Evolutionary conservation across 192 early-diverging fungal genomes (phyloP).

Genomic region (Linnemannia schmuckeri): DNA sequence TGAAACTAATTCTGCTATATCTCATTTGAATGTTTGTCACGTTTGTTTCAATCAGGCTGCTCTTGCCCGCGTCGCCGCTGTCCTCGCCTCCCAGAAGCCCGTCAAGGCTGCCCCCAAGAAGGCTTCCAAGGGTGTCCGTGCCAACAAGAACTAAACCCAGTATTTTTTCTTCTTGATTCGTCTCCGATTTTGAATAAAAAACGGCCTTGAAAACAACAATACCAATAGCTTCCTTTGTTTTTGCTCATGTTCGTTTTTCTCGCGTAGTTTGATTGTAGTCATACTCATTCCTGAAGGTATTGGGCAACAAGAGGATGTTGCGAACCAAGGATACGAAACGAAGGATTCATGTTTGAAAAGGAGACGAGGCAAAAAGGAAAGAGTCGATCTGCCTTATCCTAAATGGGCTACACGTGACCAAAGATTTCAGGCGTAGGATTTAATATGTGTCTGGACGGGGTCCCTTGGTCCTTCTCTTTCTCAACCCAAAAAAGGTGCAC

Average conservation of each 20-base stretch:
- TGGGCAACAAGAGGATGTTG: background rate
- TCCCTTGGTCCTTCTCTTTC: constrained; percentile 41
- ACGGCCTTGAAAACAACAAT: constrained; percentile 11
- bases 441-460: background rate
- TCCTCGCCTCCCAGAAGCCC: constrained; percentile 74
- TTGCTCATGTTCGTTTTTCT: background rate
- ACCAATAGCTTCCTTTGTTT: background rate
- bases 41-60: constrained; percentile 63
- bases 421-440: background rate
- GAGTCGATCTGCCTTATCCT: no score
- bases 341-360: no score
- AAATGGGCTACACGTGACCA: background rate
- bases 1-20: background rate
- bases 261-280: background rate
- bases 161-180: background rate
- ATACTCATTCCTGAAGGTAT: background rate
- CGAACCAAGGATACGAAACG: no score
- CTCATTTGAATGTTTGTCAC: background rate
- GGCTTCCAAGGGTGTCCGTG: constrained; percentile 68
- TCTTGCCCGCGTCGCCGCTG: constrained; percentile 75
- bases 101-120: constrained; percentile 67
- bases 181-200: constrained; percentile 8
- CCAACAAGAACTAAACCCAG: constrained; percentile 56
- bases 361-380: no score
- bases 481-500: constrained; percentile 45